Evolutionary conservation across 176 grass and related monocot species (phyloP).

Genomic region (Zoysia japonica): DNA sequence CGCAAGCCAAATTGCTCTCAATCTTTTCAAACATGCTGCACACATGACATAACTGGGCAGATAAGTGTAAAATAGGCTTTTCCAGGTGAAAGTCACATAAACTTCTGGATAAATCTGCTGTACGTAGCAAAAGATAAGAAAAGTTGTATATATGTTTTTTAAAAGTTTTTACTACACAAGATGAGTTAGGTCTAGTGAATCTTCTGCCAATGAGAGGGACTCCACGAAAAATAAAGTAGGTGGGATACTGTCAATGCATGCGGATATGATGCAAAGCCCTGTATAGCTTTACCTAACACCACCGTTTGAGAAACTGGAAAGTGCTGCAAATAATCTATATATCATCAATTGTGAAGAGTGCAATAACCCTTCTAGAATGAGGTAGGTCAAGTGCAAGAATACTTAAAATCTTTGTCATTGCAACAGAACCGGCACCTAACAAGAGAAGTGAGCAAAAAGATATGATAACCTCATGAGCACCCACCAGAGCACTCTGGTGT

Average conservation of each 20-base stretch:
- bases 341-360: constrained; percentile 46
- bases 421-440: constrained; percentile 52
- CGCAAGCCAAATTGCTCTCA: constrained; percentile 39
- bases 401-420: constrained; percentile 46
- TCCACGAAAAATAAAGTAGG: constrained; percentile 31
- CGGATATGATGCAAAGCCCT: constrained; percentile 50
- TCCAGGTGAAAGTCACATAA: constrained; percentile 33
- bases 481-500: constrained; percentile 46
- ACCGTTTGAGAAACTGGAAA: constrained; percentile 47
- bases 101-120: constrained; percentile 45
- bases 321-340: constrained; percentile 40
- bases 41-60: constrained; percentile 41
- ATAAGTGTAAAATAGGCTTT: constrained; percentile 31
- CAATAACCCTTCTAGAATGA: constrained; percentile 57
- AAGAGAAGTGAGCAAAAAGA: constrained; percentile 46
- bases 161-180: constrained; percentile 24
- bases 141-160: constrained; percentile 26
- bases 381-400: constrained; percentile 47
- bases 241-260: constrained; percentile 45
- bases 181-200: constrained; percentile 57
- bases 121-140: constrained; percentile 33
- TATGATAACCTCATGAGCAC: constrained; percentile 43
- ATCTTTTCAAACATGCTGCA: constrained; percentile 35
- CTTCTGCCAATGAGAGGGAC: constrained; percentile 41
- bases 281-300: constrained; percentile 57